Conservation (phyloP, 768 basidiomycete species). For the Suillus bovinus region DNA sequence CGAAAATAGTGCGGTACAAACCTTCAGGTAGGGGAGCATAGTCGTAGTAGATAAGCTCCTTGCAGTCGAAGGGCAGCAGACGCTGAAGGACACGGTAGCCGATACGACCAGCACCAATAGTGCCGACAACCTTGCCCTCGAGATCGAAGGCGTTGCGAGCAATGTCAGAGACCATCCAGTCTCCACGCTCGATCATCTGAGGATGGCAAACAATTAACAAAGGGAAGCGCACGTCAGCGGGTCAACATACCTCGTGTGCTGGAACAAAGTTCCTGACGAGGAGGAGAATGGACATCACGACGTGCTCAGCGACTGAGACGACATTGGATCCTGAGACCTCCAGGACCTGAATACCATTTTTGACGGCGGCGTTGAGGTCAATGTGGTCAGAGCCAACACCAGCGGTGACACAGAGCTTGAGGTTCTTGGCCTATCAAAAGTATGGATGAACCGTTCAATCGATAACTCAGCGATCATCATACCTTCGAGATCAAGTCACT, state of each 20-base stretch:
- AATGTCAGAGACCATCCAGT: conserved; percentile 85
- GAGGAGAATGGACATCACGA: conserved; percentile 86
- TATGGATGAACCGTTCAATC: conserved; percentile 6
- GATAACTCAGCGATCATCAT: conserved; percentile 11
- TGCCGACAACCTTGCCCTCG: conserved; percentile 90
- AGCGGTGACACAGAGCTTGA: conserved; percentile 89
- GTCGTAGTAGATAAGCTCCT: conserved; percentile 90
- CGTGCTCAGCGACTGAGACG: conserved; percentile 89
- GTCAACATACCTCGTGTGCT: conserved; percentile 67
- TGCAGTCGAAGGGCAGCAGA: conserved; percentile 80
- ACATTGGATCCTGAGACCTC: conserved; percentile 92
- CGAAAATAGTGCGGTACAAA: conserved; percentile 19
- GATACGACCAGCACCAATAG: conserved; percentile 82
- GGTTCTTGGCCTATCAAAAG: conserved; percentile 68
- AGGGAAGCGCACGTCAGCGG: background rate
- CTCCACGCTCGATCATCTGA: conserved; percentile 79
- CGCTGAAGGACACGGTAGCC: conserved; percentile 87
- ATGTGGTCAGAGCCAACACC: conserved; percentile 91
- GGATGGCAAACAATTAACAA: background rate
- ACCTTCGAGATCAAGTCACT: conserved; percentile 71
- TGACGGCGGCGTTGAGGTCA: conserved; percentile 86
- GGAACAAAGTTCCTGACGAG: conserved; percentile 90
- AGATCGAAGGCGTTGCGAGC: conserved; percentile 86
- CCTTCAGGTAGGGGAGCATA: conserved; percentile 71
- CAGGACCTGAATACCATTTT: conserved; percentile 75